Evolutionary conservation across 805 yeast genomes (phyloP), one percentile per base, ranked within the genome.

Genomic region (Spathaspora arborariae): DNA sequence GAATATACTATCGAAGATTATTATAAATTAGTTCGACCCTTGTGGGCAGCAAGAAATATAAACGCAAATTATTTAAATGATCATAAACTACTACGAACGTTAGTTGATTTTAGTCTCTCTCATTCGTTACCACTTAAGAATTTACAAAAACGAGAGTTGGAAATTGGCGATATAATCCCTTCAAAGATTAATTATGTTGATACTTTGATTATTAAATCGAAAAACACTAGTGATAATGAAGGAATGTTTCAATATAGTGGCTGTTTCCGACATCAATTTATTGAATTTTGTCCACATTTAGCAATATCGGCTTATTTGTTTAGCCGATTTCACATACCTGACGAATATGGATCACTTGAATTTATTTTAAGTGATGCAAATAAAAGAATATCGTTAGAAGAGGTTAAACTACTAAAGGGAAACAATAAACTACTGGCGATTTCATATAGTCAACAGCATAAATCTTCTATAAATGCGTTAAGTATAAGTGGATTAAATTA

Each of bases 281-380:
- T 62, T 13, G 65, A 63, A 46, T 49, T 53, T 19, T 65, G 70
- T 46, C 62, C 62, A 6, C 63, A 57, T 38, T 55, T 59, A 6
- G 58, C 62, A 2, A 43, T 65, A n/a, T 52, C 66, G 3, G 48
- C 56, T 9, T 65, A 65, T 44, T 53, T 65, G 20, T 65, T 64
- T 39, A 49, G 56, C 20, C 42, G 68, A 22, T 61, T 62, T 39
- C 70, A 65, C 44, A 50, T 64, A 5, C 57, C 62, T 2, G 65
- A 63, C 44, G 57, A 55, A 30, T 45, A 48, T 34, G 51, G 51
- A 5, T 45, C 51, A 10, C 38, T 27, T 20, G 51, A 48, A 21
- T 45, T 45, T 33, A 41, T 39, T 6, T 27, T 30, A n/a, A 45
- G 21, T 22, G 45, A 49, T 22, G 37, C 44, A 35, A 37, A 43